Evolutionary conservation across 805 yeast genomes (phyloP), one percentile per base, ranked within the genome.

Genomic region (Suhomyces prunicola): DNA sequence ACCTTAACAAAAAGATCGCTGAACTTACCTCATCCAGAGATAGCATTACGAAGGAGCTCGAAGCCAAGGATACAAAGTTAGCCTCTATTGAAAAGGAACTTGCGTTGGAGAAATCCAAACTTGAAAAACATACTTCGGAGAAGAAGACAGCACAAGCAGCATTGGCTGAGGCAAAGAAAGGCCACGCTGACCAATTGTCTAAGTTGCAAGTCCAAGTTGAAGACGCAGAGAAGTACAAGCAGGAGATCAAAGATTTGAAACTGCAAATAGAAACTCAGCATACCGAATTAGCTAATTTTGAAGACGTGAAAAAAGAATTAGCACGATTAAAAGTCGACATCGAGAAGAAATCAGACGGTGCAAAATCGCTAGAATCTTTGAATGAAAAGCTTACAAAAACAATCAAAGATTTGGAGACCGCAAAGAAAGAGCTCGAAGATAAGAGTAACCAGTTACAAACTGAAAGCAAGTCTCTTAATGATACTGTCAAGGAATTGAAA

Each of bases 21-120:
- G 46, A 36, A 22, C 42, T 50, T 17, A 9, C 42, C 13, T 13
- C 41, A 4, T 29, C 40, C 17, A 51, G 48, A 19, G 49, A 51
- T 22, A 19, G 22, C 15, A 46, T 51, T 26, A 19, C n/a, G 19
- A 47, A 42, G 22, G 22, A 45, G 10, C 44, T 31, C 8, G 50
- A 40, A 6, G 12, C 35, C 9, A 42, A 36, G 23, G 44, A 40
- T 19, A 17, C 42, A 12, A 47, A 42, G 29, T 47, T 42, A 39
- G 10, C n/a, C 15, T 23, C 46, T 8, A 22, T 42, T 42, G 31
- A 23, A 15, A 42, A 22, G 6, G 31, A 42, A 24, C 31, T 42
- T 24, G 46, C 24, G 24, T 12, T 12, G 9, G 46, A 24, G 46
- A 42, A 24, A 22, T 3, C 15, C 27, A 24, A 22, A 10, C 46